Evolutionary conservation across 2,329 filamentous ascomycete species (phyloP).

Genomic region (Cryoendolithus antarcticus): DNA sequence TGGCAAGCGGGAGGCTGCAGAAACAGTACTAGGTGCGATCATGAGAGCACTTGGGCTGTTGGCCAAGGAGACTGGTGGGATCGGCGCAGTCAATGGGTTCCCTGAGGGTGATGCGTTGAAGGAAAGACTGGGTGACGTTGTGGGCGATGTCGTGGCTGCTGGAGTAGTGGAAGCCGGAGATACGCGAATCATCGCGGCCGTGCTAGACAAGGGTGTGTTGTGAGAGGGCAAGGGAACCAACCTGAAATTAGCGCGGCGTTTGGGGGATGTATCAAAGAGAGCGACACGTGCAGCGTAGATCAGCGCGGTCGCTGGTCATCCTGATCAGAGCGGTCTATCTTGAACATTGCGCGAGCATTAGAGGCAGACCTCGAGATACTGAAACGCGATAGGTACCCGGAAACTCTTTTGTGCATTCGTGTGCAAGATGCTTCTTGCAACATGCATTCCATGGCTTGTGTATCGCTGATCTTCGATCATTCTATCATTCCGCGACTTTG

Average conservation of each 20-base stretch:
- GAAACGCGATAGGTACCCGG: too few species aligned
- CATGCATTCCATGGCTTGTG: not conserved
- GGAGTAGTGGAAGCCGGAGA: constrained; percentile 16
- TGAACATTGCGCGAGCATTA: too few species aligned
- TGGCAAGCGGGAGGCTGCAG: constrained; percentile 45
- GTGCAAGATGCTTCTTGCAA: too few species aligned
- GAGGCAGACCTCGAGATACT: too few species aligned
- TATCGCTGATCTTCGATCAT: not conserved
- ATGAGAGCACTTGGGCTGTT: constrained; percentile 44
- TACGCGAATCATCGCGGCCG: constrained; percentile 1
- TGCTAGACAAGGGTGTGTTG: constrained; percentile 1
- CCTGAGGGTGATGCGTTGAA: constrained; percentile 28
- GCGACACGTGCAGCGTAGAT: constrained; percentile 4
- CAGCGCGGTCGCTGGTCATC: too few species aligned
- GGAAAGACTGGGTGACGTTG: constrained; percentile 28
- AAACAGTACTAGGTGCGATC: constrained; percentile 47
- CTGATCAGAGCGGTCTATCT: too few species aligned
- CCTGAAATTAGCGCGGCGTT: constrained; percentile 6
- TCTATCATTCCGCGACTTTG: not conserved
- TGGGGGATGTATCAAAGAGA: not conserved
- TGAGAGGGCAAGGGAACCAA: not conserved
- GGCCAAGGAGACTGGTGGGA: constrained; percentile 28
- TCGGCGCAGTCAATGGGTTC: constrained; percentile 26
- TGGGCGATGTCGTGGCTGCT: constrained; percentile 32
- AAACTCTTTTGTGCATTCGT: too few species aligned